Evolutionary conservation across 169 alveolate genomes (phyloP), one percentile per base, ranked within the genome.

Genomic region (Cryptosporidium baileyi): DNA sequence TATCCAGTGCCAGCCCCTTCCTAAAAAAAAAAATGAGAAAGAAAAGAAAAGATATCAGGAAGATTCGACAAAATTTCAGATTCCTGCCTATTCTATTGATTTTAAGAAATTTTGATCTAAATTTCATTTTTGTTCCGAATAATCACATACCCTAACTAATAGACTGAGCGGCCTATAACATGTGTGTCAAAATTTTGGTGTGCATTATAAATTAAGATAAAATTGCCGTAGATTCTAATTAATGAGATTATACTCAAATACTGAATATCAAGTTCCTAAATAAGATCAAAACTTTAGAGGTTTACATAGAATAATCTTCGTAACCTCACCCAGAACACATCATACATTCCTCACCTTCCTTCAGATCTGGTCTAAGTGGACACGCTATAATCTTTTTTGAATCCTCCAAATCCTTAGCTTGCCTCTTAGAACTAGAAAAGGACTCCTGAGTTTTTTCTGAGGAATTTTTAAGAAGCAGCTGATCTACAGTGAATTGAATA

Each of bases 401-500:
- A 3, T 30, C 60, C 5, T n/a, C 59, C 1, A 54, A 38, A 13
- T 51, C 65, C 7, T 32, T 11, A 0, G 65, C 67, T 15, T 74
- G 45, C 13, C 65, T 54, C 19, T 51, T 57, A 5, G 57, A 15
- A 4, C 15, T 36, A n/a, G 11, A 24, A 36, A n/a, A 2, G 36
- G 65, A 38, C 22, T 74, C 74, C 36, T 36, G 28, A 5, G 49
- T 60, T n/a, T 74, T 67, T 8, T 36, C 65, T 28, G 52, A 32
- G 26, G 57, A 36, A 5, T 67, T 40, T 26, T 51, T 59, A 11
- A 74, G 85, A 11, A 74, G 67, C 30, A 89, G 91, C 36, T 91
- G 81, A 90, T 98, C 99, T 28, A 98, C 98, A 17, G 99, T 98
- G 89, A 98, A 97, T 91, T 98, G 96, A 74, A 97, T 98, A 3